These are phyloP conservation scores for Jaenimonas drosophilae DNA, from an alignment of 208 protist species.

Conservation along the genomic window DNA sequence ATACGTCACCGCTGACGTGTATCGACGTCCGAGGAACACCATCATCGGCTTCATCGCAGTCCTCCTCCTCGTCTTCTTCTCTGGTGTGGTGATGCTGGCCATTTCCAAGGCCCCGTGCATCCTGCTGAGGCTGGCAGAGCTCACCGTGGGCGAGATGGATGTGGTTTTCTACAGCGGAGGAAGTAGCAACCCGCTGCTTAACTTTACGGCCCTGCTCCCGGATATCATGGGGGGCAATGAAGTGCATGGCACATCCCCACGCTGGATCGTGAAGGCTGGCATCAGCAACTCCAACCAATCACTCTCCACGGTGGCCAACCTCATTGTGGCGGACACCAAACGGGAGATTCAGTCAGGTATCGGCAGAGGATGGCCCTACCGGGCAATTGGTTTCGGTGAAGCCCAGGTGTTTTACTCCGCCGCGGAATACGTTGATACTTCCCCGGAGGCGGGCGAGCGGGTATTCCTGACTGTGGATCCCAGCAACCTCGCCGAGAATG, in stretches of 20 bases:
- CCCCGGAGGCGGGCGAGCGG: slow-evolving; percentile 46
- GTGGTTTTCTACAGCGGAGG: slow-evolving; percentile 26
- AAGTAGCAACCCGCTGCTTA: slow-evolving; percentile 19
- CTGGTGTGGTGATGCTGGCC: slow-evolving; percentile 26
- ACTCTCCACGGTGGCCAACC: slow-evolving; percentile 13
- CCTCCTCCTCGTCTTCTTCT: slow-evolving; percentile 60
- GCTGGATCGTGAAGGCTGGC: slow-evolving; percentile 60
- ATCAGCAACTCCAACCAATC: not conserved
- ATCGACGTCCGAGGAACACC: slow-evolving; percentile 42
- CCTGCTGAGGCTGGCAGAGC: slow-evolving; percentile 54
- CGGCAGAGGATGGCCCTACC: slow-evolving; percentile 79
- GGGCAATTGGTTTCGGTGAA: slow-evolving; percentile 71
- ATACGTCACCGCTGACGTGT: slow-evolving; percentile 48
- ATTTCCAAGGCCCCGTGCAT: slow-evolving; percentile 65
- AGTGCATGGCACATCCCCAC: slow-evolving; percentile 35
- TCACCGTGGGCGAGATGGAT: slow-evolving; percentile 62
- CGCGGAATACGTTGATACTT: slow-evolving; percentile 46
- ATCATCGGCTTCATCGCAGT: slow-evolving; percentile 49
- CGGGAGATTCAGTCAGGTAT: slow-evolving; percentile 54
- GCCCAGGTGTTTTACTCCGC: slow-evolving; percentile 62
- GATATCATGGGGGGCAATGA: slow-evolving; percentile 3
- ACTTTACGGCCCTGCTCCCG: slow-evolving; percentile 36
- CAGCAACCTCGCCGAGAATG: not conserved
- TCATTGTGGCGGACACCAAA: slow-evolving; percentile 67
- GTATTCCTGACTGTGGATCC: slow-evolving; percentile 22